Conservation (phyloP, 2,329 filamentous ascomycete genomes). For the Monilinia aucupariae region DNA sequence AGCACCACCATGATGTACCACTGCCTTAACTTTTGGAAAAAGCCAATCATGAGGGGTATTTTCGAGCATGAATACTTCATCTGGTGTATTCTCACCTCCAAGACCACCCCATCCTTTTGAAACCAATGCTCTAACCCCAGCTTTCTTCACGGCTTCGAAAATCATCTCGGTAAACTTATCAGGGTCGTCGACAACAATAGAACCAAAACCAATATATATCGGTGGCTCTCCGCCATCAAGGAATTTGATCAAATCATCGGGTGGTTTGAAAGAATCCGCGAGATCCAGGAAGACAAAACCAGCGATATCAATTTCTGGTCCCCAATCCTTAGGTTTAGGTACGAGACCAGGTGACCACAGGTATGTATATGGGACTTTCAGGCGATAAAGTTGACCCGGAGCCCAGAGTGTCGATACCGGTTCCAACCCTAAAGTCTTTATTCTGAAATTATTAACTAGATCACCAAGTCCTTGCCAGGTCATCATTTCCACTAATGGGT, state of each 20-base stretch:
- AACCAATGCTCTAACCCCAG: constrained; percentile 65
- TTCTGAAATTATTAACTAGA: constrained; percentile 68
- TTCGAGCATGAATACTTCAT: constrained; percentile 65
- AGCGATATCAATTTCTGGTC: constrained; percentile 63
- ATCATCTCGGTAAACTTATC: constrained; percentile 65
- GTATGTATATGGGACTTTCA: constrained; percentile 73
- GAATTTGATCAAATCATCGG: constrained; percentile 50
- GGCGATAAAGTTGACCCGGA: constrained; percentile 63
- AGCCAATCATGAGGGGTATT: constrained; percentile 76
- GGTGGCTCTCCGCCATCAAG: constrained; percentile 52
- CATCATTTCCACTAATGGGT: constrained; percentile 77
- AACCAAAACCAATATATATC: constrained; percentile 72
- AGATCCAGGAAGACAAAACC: constrained; percentile 75
- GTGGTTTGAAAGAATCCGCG: constrained; percentile 55
- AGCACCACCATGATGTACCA: constrained; percentile 72
- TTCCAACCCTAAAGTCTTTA: constrained; percentile 63
- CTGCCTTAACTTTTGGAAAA: constrained; percentile 60
- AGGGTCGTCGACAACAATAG: constrained; percentile 69
- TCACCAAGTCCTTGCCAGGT: constrained; percentile 88
- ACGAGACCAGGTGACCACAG: constrained; percentile 63
- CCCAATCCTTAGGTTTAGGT: constrained; percentile 64
- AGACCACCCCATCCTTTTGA: constrained; percentile 73
- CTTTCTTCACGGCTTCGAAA: constrained; percentile 59
- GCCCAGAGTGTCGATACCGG: constrained; percentile 74
- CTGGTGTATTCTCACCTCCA: constrained; percentile 53